These are phyloP conservation scores for Sporothrix curviconia DNA, from an alignment of 2,329 filamentous ascomycete species.

Conservation along the genomic window DNA sequence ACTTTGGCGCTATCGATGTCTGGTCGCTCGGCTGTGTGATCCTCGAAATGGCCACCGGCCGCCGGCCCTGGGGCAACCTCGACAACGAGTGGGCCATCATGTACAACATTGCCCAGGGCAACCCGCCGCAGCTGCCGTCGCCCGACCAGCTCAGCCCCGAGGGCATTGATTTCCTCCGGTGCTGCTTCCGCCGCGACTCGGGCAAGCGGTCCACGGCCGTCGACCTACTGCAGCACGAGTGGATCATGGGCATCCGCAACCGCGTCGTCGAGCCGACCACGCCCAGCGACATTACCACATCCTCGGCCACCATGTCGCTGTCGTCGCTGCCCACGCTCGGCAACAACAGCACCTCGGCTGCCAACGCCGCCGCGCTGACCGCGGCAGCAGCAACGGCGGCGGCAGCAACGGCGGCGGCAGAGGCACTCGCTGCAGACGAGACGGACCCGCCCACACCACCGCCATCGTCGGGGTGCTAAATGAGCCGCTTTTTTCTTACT, in stretches of 20 bases:
- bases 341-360: slow-evolving; percentile 19
- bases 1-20: slow-evolving; percentile 82
- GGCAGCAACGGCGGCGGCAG: neutral
- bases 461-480: neutral
- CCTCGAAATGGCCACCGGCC: slow-evolving; percentile 92
- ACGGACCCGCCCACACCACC: neutral
- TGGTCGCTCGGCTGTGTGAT: slow-evolving; percentile 97
- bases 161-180: slow-evolving; percentile 81
- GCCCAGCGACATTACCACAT: slow-evolving; percentile 49
- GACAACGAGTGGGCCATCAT: slow-evolving; percentile 99
- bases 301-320: slow-evolving; percentile 29
- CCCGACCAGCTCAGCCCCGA: slow-evolving; percentile 74
- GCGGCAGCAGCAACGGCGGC: neutral
- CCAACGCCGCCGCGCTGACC: neutral
- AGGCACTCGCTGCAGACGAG: neutral
- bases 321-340: slow-evolving; percentile 16
- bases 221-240: slow-evolving; percentile 89
- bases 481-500: no score
- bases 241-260: slow-evolving; percentile 64
- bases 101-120: slow-evolving; percentile 99
- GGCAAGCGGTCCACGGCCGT: slow-evolving; percentile 71
- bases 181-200: slow-evolving; percentile 83
- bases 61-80: slow-evolving; percentile 86
- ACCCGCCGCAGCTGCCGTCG: slow-evolving; percentile 77
- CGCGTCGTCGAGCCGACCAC: slow-evolving; percentile 59